Base-by-base conservation (phyloP, 371 early-diverging fungal species). In the Conidiobolus incongruus region DNA sequence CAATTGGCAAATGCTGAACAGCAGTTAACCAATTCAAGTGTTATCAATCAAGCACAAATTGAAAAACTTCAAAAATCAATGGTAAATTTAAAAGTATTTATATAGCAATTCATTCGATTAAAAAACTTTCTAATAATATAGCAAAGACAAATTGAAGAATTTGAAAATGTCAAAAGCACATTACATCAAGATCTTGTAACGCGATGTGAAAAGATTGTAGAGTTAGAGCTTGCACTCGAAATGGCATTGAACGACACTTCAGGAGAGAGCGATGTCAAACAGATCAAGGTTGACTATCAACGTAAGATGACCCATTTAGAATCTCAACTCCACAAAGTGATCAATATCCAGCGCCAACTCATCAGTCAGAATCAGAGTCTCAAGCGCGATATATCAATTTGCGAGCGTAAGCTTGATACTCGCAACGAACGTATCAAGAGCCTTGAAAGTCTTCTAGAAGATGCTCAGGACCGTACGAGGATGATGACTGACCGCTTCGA, bases 251-350 rank as follows among this genome's bases (percentile, higher is more conserved):
- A 89, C 62, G 72, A 84, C 47, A 74, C n/a, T n/a, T n/a, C 65
- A 48, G 76, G 83, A n/a, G 62, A 80, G 38, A 72, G 75, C 47
- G 77, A 76, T 49, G 76, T 66, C 55, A 81, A 77, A 32, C 8
- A 11, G 16, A 16, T 7, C 2, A 42, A 56, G 79, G 72, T 55
- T 48, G 75, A 75, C 7, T 82, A 88, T 49, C 83, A 79, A 57
- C 73, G 85, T 65, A 88, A 90, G 66, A 83, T 91, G 84, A 80
- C 81, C 17, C 77, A 90, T 58, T 63, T 95, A 47, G 94, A 95
- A 54, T 74, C 84, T 49, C 89, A 91, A 54, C 61, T 93, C 31
- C 88, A 93, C 49, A 91, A 91, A 56, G 70, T 95, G 34, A 86
- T 40, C n/a, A 62, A 65, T 45, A 85, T 91, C 33, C 92, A 92